Evolutionary conservation across 345 rosid genomes (phyloP).

Genomic region (Geranium brycei): DNA sequence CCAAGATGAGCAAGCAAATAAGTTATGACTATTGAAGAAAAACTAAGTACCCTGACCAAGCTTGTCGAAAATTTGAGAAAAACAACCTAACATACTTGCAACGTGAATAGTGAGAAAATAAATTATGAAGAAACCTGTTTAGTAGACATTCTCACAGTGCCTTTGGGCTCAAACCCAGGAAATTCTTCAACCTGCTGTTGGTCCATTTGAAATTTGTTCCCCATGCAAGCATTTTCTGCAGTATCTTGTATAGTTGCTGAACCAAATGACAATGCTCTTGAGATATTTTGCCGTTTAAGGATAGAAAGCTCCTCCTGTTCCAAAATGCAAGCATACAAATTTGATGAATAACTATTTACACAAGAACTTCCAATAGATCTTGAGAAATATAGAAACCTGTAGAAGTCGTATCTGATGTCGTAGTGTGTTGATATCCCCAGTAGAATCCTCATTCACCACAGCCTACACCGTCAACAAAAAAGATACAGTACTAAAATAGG

Average conservation of each 20-base stretch:
- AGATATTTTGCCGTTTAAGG: slow-evolving; percentile 66
- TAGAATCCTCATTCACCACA: slow-evolving; percentile 87
- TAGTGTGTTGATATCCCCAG: slow-evolving; percentile 63
- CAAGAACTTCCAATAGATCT: too few relatives aligned
- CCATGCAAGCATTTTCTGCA: slow-evolving; percentile 12
- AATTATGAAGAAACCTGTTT: slow-evolving; percentile 50
- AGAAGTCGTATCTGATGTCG: slow-evolving; percentile 74
- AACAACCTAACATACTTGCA: too few relatives aligned
- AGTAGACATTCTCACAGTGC: slow-evolving; percentile 65
- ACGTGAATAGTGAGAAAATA: neutral
- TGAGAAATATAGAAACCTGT: slow-evolving; percentile 1
- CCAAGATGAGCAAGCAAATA: slow-evolving; percentile 5
- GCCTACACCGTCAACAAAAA: slow-evolving; percentile 37
- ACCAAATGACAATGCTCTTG: slow-evolving; percentile 75
- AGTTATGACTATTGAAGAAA: neutral
- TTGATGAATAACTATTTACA: too few relatives aligned
- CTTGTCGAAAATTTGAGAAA: neutral
- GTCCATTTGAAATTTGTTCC: slow-evolving; percentile 17
- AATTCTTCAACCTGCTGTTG: slow-evolving; percentile 29
- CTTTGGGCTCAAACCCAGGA: slow-evolving; percentile 52
- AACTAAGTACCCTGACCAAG: neutral
- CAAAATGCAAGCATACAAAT: too few relatives aligned
- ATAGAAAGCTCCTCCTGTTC: slow-evolving; percentile 67
- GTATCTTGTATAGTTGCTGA: slow-evolving; percentile 26
- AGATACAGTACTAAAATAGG: slow-evolving; percentile 4